Evolutionary conservation across 768 basidiomycete genomes (phyloP), one percentile per base, ranked within the genome.

Genomic region (Agaricus subrufescens): DNA sequence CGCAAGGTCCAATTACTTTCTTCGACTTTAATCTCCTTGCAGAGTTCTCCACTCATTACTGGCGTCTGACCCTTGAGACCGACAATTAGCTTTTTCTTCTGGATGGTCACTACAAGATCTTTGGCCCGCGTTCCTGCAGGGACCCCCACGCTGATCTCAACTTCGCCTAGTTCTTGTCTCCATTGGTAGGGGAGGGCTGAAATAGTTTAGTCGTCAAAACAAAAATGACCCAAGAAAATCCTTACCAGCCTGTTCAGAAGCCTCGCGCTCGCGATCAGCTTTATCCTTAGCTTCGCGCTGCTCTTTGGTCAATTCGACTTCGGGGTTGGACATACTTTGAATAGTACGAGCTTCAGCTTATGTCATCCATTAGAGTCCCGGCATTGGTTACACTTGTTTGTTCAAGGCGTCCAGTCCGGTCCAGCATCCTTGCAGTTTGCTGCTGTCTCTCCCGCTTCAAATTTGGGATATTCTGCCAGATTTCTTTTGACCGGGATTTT

Each of bases 1-100:
- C 95, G 86, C 38, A 98, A 68, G 6, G 91, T 94, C 97, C 97
- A 98, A 12, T 94, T 96, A 57, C 94, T 96, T 46, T 98, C 97
- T 60, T 97, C 97, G 47, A 97, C 76, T 66, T 95, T 94, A 74
- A 98, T 87, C 59, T 95, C 94, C 64, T 87, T 87, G 75, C 90
- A 94, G 38, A 99, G 78, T 56, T 94, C 89, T 14, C 97, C 97
- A n/a, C 80, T 80, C 64, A 99, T 66, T 65, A 98, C 91, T 26
- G 85, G 83, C 39, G 93, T 91, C 58, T 90, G 75, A 29, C 89
- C 88, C 71, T 96, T 98, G 46, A 98, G 66, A 30, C 89, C 85
- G 15, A 96, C 85, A 62, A 79, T 86, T 48, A 99, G 81, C 63
- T 81, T 87, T 72, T 85, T 89, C 78, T 91, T 96, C 68, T 83